Conservation (phyloP, 179 eudicot species). For the Beta lomatogona region DNA sequence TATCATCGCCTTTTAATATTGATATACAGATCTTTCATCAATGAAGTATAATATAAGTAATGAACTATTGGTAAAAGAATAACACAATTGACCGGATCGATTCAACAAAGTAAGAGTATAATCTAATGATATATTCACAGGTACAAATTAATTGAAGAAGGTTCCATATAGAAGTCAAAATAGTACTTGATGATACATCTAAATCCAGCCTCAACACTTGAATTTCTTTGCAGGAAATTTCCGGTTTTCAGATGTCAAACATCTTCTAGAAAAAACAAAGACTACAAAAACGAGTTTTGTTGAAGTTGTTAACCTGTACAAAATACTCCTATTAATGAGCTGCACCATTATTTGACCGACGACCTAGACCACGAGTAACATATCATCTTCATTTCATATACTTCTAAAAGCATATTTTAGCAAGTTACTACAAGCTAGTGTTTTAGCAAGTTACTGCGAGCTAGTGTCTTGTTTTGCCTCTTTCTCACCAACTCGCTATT, state of each 20-base stretch:
- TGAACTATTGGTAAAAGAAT: no score
- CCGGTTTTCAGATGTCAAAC: slow-evolving; percentile 22
- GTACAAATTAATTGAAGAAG: slow-evolving; percentile 11
- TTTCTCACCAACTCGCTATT: slow-evolving; percentile 17
- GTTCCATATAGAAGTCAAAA: slow-evolving; percentile 18
- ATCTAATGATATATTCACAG: neutral
- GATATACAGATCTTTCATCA: neutral
- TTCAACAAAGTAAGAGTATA: neutral
- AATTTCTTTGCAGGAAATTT: slow-evolving; percentile 5
- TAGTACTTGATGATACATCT: neutral
- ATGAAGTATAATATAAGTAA: no score
- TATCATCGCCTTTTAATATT: no score
- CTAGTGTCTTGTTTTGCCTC: neutral
- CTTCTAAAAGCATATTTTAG: neutral
- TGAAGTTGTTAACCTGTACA: slow-evolving; percentile 32
- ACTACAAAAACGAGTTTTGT: slow-evolving; percentile 12
- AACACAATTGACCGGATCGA: neutral
- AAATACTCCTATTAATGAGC: neutral
- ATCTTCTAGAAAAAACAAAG: slow-evolving; percentile 25
- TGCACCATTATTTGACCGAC: slow-evolving; percentile 17
- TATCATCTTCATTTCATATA: neutral
- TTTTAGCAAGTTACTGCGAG: neutral
- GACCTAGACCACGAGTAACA: neutral
- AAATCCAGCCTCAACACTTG: neutral
- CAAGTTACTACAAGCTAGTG: neutral